Evolutionary conservation across 495 filamentous ascomycete genomes (phyloP).

Genomic region (Penicillium nucicola): DNA sequence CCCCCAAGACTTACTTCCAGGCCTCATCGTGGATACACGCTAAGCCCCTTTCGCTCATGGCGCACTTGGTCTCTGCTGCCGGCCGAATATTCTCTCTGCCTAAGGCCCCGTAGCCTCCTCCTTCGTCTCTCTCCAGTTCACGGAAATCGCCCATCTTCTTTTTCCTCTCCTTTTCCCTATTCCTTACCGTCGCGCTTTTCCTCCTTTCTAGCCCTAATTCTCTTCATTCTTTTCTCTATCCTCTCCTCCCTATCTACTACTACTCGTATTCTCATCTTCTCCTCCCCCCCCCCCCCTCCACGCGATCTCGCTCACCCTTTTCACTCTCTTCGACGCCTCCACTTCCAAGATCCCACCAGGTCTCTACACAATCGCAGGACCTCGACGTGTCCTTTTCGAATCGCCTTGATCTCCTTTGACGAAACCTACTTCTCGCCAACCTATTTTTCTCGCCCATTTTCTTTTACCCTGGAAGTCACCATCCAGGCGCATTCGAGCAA

Average conservation of each 20-base stretch:
- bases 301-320: conserved; percentile 33
- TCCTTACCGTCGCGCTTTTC: conserved; percentile 23
- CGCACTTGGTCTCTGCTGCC: conserved; percentile 5
- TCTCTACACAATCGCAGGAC: conserved; percentile 19
- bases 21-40: conserved; percentile 2
- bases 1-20: too few relatives aligned
- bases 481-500: conserved; percentile 16
- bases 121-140: conserved; percentile 25
- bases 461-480: conserved; percentile 15
- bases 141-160: conserved; percentile 21
- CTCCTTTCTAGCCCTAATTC: conserved; percentile 25
- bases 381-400: conserved; percentile 14
- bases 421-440: background rate
- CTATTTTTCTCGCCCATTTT: conserved; percentile 1
- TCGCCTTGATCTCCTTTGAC: conserved; percentile 3
- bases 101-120: conserved; percentile 28
- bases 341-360: conserved; percentile 12
- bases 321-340: conserved; percentile 18
- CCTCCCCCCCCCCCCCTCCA: conserved; percentile 32
- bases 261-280: conserved; percentile 23
- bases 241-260: conserved; percentile 18
- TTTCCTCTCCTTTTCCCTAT: conserved; percentile 32
- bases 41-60: conserved; percentile 18
- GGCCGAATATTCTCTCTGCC: conserved; percentile 22
- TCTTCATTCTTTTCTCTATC: conserved; percentile 24